Base-by-base conservation (phyloP, 179 eudicot species). In the Silene noctiflora region DNA sequence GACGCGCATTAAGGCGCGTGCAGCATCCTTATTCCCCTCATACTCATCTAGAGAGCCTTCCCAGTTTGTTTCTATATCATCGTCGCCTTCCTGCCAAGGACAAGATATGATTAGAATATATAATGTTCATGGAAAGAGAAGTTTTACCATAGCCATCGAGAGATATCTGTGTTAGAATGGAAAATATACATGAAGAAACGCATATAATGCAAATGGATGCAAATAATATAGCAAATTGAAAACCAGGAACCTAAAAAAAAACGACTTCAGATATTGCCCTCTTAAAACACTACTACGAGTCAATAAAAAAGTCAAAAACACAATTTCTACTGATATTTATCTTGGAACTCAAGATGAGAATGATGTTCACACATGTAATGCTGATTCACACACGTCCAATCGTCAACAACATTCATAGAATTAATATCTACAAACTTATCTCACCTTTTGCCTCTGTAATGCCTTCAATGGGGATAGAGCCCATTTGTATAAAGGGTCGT, bases 11-110 rank as follows among this genome's bases (percentile, higher is more conserved):
- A 93, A 81, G 48, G 99, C 97, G 61, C 99, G 94, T 42, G 99
- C 85, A 35, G 99, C 99, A 90, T 96, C 99, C 82, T 91, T 90
- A 83, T 95, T 95, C 75, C 99, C 99, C 86, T 91, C 98, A 79
- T 88, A 86, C 60, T 82, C 97, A 75, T 89, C 94, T 76, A 91
- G 83, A 10, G 97, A 90, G 75, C 90, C 96, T 67, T 96, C 97
- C 87, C 89, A 88, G 83, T 83, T 83, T 81, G 93, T 85, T 69
- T 89, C 96, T 69, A 87, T 67, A 77, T 89, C 96, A 81, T 93
- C 91, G 17, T 90, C 96, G 5, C 84, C 86, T 71, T 91, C 97
- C 99, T 93, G 78, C 62, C 55, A 77, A 42, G 48, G 60, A 71
- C 81, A 35, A 56, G 74, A 16, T 78, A 31, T 27, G 29, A 27